Base-by-base conservation (phyloP, 371 early-diverging fungal genomes). In the Mucor velutinosus region DNA sequence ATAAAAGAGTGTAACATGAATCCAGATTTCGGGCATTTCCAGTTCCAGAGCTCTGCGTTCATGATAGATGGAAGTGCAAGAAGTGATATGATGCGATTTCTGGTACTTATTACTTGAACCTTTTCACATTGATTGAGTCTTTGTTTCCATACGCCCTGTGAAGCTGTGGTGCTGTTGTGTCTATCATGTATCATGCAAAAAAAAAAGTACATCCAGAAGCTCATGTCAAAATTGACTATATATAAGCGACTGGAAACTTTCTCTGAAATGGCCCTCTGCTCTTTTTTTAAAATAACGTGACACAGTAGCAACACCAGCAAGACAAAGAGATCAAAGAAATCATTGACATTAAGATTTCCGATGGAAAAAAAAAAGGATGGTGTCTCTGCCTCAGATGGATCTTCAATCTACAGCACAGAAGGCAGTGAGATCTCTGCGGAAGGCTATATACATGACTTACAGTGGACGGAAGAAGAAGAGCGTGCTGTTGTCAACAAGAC, bases 401-500 rank as follows among this genome's bases (percentile, higher is more conserved):
- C 60, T 2, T 64, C 62, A 11, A 35, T 43, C 7, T 60, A 51
- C 23, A 62, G 65, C 14, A 35, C 55, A 17, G 57, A 61, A 10
- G 66, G 62, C 17, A 45, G 62, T 25, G 64, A 64, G 14, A 62
- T 63, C 2, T 57, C 30, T n/a, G 11, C 29, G 27, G 23, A 58
- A 62, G 62, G 62, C 12, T 62, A 49, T 51, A 64, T 71, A 3
- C 51, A 49, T 21, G 68, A 70, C n/a, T 58, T 80, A 10, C 51
- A 75, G 62, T 80, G 77, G 80, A 73, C 77, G 7, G 59, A 49
- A 5, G 80, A 75, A 29, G 80, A 80, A 66, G 80, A 80, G 45
- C 25, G 51, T 0, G 41, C 29, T 10, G 70, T 80, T 14, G 43
- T 67, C 11, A 33, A 64, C 14, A 80, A 66, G 30, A 73, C 77